These are phyloP conservation scores for Avena sativa DNA, from an alignment of 176 grass and related monocot genomes.

Conservation along the genomic window DNA sequence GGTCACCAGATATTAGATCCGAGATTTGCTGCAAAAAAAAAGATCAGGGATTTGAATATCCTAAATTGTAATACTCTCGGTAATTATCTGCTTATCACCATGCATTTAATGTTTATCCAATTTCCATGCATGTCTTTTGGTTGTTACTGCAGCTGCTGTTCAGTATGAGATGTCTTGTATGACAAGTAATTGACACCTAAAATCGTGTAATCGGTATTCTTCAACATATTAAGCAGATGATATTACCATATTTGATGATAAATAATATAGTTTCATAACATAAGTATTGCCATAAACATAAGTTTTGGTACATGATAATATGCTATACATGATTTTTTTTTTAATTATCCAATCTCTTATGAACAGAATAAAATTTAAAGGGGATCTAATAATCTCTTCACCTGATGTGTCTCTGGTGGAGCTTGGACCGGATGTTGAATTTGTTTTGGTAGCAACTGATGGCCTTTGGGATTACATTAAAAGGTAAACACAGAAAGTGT, in stretches of 20 bases:
- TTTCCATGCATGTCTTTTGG: slow-evolving; percentile 2
- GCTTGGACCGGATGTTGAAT: slow-evolving; percentile 84
- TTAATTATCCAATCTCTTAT: slow-evolving; percentile 29
- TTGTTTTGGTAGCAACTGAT: slow-evolving; percentile 86
- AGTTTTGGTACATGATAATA: slow-evolving; percentile 25
- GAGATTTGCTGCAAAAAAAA: neutral
- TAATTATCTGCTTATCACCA: slow-evolving; percentile 23
- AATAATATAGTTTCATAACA: neutral
- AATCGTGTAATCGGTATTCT: neutral
- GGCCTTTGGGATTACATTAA: slow-evolving; percentile 99
- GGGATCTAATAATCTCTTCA: slow-evolving; percentile 68
- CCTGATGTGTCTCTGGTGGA: slow-evolving; percentile 79
- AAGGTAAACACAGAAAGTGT: slow-evolving; percentile 46
- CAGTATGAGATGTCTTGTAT: slow-evolving; percentile 5
- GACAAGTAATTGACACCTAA: neutral
- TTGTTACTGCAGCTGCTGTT: neutral
- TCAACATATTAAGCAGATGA: neutral
- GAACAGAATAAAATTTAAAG: slow-evolving; percentile 85
- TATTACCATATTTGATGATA: neutral
- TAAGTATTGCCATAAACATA: neutral
- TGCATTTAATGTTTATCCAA: slow-evolving; percentile 21
- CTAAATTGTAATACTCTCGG: neutral
- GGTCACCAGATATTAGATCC: slow-evolving; percentile 8
- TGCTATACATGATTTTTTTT: neutral
- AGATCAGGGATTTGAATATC: slow-evolving; percentile 13